Base-by-base conservation (phyloP, 176 grass and related monocot genomes). In the Panicum miliaceum region DNA sequence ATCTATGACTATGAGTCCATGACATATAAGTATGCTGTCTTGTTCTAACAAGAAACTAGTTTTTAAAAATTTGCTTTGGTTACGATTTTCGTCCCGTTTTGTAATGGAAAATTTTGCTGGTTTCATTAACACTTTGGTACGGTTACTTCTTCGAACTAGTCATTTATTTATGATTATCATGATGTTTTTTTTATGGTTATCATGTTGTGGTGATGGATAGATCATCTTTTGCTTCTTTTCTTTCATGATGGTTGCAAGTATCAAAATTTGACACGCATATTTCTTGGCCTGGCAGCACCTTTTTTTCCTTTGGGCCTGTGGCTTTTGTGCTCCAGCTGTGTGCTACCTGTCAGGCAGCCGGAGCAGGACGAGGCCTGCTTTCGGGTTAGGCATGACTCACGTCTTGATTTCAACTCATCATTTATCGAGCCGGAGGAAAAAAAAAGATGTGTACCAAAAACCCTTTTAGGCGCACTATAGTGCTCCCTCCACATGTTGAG, bases 231-330 rank as follows among this genome's bases (percentile, higher is more conserved):
- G 50, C 43, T 50, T 36, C 80, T 87, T 84, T 75, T 68, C 80
- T 74, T 84, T 79, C 67, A 68, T 83, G 84, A 87, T 87, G 73
- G 74, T 59, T 69, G 47, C 89, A 80, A 84, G 89, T 75, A 90
- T 84, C 80, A 53, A 79, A 87, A 75, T 87, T 84, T 87, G 84
- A 90, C 89, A 90, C 60, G 84, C 68, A 79, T 41, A 68, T 87
- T 52, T 29, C 65, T 57, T 70, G 20, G 32, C 46, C 29, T 32
- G 29, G 35, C 4, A 8, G 53, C 53, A 6, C 18, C 4, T 8
- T 19, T 56, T 69, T n/a, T 77, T 26, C 27, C 42, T 83, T 60
- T 46, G 50, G 64, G 61, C 45, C 15, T 52, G 71, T 73, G 71
- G 71, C 71, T 73, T 52, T 59, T 3, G 57, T 74, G 66, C 66